These are phyloP conservation scores for Phragmites australis DNA, from an alignment of 176 grass and related monocot genomes.

Conservation along the genomic window DNA sequence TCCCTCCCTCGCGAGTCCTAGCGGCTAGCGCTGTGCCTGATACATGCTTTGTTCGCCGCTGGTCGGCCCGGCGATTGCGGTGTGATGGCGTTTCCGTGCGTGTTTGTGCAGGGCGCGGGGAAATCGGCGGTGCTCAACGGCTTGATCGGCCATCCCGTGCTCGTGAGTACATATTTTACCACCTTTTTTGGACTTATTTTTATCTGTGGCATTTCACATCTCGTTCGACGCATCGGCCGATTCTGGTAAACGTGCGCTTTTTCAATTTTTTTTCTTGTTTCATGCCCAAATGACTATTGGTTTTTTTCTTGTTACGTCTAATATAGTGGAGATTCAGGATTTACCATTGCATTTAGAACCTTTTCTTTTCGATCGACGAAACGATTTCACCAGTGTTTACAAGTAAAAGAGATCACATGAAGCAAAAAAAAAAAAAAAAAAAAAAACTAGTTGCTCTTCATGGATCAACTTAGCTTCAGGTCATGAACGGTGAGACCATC, in stretches of 20 bases:
- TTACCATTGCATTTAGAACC: too few species aligned
- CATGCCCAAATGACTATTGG: too few species aligned
- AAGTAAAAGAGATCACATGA: too few species aligned
- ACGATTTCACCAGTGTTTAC: too few species aligned
- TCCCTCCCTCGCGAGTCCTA: not conserved
- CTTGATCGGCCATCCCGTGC: slow-evolving; percentile 82
- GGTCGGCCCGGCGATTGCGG: not conserved
- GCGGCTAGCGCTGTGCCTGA: too few species aligned
- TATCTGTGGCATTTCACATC: not conserved
- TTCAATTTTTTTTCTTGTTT: not conserved
- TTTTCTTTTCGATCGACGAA: too few species aligned
- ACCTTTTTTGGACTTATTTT: not conserved
- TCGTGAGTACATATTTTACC: slow-evolving; percentile 44
- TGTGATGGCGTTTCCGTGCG: not conserved
- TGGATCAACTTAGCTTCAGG: too few species aligned
- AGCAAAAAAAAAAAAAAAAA: too few species aligned
- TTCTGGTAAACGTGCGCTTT: not conserved
- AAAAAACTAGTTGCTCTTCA: too few species aligned
- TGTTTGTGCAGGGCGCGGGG: slow-evolving; percentile 66
- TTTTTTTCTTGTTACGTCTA: too few species aligned
- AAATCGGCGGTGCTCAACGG: slow-evolving; percentile 88
- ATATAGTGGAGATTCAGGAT: too few species aligned
- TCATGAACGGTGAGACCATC: too few species aligned
- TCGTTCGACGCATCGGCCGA: not conserved
- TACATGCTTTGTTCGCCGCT: not conserved